phyloP scores from a whole-genome alignment of 108 stramenopile genomes.

The Bacterosira constricta region DNA sequence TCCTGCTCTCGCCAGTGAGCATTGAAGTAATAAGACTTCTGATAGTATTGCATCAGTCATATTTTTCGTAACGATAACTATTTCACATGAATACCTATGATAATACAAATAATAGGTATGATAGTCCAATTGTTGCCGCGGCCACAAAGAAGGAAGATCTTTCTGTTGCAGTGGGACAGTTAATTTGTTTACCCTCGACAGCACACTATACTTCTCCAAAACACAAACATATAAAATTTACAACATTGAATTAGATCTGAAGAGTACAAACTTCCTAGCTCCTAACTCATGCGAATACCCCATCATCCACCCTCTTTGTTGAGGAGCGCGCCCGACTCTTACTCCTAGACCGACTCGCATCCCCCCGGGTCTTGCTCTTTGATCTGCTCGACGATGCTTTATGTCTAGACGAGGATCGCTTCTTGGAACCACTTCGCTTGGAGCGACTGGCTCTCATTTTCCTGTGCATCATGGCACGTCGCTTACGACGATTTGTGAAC shows the following conservation, averaged over 20 bases:
- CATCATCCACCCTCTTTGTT: conserved; percentile 46
- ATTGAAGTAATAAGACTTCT: too few relatives aligned
- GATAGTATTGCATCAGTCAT: too few relatives aligned
- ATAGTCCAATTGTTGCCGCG: too few relatives aligned
- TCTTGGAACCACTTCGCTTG: conserved; percentile 37
- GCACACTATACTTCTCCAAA: neutral
- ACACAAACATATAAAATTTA: neutral
- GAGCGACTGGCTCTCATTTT: conserved; percentile 71
- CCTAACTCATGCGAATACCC: conserved; percentile 56
- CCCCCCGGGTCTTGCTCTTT: conserved; percentile 7
- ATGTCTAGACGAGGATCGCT: conserved; percentile 6
- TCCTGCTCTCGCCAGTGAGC: too few relatives aligned
- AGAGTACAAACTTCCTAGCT: neutral
- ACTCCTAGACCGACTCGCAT: conserved; percentile 38
- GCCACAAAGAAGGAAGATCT: too few relatives aligned
- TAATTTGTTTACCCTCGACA: neutral
- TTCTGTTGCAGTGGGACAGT: too few relatives aligned
- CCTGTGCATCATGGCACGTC: conserved; percentile 89
- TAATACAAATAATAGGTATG: too few relatives aligned
- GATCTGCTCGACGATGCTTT: neutral
- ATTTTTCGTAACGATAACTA: too few relatives aligned
- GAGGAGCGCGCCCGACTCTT: conserved; percentile 50
- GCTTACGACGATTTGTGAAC: conserved; percentile 82
- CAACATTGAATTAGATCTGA: neutral
- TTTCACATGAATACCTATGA: too few relatives aligned